Percentiles rank a stretch among this genome's conserved stretches.
phyloP scores from a whole-genome alignment of 2,329 filamentous ascomycete genomes.

The Fonsecaea pedrosoi region DNA sequence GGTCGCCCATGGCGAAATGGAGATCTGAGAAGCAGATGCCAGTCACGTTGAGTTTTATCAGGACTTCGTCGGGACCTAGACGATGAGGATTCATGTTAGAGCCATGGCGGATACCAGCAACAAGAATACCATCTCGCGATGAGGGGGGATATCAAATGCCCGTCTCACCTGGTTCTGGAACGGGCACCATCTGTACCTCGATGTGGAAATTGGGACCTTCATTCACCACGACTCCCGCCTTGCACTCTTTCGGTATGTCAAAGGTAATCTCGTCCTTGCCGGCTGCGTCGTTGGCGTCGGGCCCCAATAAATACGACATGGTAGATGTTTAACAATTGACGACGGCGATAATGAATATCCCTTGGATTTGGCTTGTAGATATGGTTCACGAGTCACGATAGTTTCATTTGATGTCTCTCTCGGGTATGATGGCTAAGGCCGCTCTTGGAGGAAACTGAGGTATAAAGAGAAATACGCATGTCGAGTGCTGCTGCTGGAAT shows the following conservation, averaged over 20 bases:
- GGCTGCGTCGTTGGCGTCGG: not conserved
- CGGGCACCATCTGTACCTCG: slow-evolving; percentile 9
- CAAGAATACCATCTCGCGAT: not conserved
- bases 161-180: slow-evolving; percentile 6
- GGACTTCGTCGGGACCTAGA: slow-evolving; percentile 60
- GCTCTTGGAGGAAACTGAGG: not conserved
- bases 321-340: not conserved
- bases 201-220: slow-evolving; percentile 13
- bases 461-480: not conserved
- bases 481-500: not conserved
- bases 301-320: slow-evolving; percentile 1
- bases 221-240: slow-evolving; percentile 6
- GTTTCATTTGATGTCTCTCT: no score
- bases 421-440: no score
- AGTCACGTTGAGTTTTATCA: slow-evolving; percentile 63
- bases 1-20: slow-evolving; percentile 64
- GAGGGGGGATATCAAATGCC: not conserved
- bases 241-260: slow-evolving; percentile 9
- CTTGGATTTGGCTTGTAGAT: not conserved
- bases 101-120: not conserved
- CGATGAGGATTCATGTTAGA: not conserved
- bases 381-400: not conserved
- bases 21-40: slow-evolving; percentile 65
- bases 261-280: not conserved
- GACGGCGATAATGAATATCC: not conserved